Conservation (phyloP, 352 stramenopile species). For the Phytophthora uliginosa region DNA sequence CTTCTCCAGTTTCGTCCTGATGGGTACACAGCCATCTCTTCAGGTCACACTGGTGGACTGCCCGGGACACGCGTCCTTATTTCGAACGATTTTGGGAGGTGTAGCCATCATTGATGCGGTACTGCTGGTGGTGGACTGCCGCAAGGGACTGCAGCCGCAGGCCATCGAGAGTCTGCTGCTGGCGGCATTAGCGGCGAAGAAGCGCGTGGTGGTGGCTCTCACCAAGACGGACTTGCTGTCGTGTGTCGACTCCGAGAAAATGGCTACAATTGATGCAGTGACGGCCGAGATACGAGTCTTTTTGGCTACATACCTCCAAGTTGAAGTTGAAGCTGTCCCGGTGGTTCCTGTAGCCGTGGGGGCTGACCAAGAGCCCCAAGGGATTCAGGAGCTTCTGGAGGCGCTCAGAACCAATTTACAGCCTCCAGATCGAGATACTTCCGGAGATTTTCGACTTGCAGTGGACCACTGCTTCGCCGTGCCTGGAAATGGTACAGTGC, state of each 20-base stretch:
- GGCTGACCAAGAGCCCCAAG: conserved; percentile 51
- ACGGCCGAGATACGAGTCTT: conserved; percentile 75
- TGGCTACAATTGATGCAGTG: conserved; percentile 64
- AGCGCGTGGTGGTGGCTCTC: conserved; percentile 94
- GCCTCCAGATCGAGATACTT: conserved; percentile 48
- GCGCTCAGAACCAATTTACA: conserved; percentile 47
- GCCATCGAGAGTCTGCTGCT: conserved; percentile 99
- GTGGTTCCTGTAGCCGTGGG: conserved; percentile 91
- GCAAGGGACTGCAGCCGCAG: conserved; percentile 98
- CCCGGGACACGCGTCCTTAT: conserved; percentile 98
- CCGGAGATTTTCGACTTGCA: conserved; percentile 91
- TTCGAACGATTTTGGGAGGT: conserved; percentile 99
- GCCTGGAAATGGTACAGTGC: conserved; percentile 97
- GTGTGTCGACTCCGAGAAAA: conserved; percentile 11
- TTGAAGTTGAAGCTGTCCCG: conserved; percentile 36
- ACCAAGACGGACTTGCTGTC: conserved; percentile 99
- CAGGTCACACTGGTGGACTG: conserved; percentile 97
- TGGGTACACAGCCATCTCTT: conserved; percentile 46
- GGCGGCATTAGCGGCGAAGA: conserved; percentile 90
- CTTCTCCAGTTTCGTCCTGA: conserved; percentile 97
- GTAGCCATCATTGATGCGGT: conserved; percentile 99
- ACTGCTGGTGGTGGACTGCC: conserved; percentile 97
- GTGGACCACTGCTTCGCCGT: conserved; percentile 99
- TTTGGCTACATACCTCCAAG: conserved; percentile 32
- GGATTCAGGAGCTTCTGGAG: conserved; percentile 55